These are phyloP conservation scores for Sporothrix globosa DNA, from an alignment of 2,329 filamentous ascomycete species.

Conservation along the genomic window DNA sequence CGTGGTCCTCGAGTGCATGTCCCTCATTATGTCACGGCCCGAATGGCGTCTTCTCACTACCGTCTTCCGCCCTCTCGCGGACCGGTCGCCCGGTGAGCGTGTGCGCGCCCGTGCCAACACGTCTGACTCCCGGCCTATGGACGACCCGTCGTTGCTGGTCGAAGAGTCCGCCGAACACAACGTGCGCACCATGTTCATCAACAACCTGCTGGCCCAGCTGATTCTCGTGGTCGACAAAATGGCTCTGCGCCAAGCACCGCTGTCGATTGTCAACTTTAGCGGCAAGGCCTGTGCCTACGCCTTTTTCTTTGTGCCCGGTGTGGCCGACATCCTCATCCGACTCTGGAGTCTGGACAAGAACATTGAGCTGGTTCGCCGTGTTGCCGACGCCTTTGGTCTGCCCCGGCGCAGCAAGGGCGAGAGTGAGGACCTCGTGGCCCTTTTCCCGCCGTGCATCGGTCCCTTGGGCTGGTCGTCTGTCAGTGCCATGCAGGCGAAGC, in stretches of 20 bases:
- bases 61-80: slow-evolving; percentile 64
- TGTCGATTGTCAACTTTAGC: slow-evolving; percentile 77
- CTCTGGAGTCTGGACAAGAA: slow-evolving; percentile 70
- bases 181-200: slow-evolving; percentile 81
- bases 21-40: slow-evolving; percentile 81
- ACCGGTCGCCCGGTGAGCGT: slow-evolving; percentile 56
- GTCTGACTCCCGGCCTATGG: slow-evolving; percentile 66
- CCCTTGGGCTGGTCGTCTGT: slow-evolving; percentile 61
- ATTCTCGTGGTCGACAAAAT: slow-evolving; percentile 85
- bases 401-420: slow-evolving; percentile 58
- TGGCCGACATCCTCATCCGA: slow-evolving; percentile 80
- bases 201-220: slow-evolving; percentile 83
- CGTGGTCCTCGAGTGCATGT: slow-evolving; percentile 74
- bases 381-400: slow-evolving; percentile 70
- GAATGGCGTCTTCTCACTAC: slow-evolving; percentile 82
- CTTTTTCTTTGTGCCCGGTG: slow-evolving; percentile 87
- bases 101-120: slow-evolving; percentile 53
- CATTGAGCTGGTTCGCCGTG: slow-evolving; percentile 68
- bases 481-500: slow-evolving; percentile 53
- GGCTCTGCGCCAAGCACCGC: slow-evolving; percentile 70
- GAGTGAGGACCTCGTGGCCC: slow-evolving; percentile 66
- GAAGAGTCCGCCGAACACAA: slow-evolving; percentile 79
- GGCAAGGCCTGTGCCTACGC: slow-evolving; percentile 90
- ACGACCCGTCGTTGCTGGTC: slow-evolving; percentile 55
- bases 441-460: slow-evolving; percentile 70